Conservation (phyloP, 2,329 filamentous ascomycete genomes). For the Xylariales sp. region DNA sequence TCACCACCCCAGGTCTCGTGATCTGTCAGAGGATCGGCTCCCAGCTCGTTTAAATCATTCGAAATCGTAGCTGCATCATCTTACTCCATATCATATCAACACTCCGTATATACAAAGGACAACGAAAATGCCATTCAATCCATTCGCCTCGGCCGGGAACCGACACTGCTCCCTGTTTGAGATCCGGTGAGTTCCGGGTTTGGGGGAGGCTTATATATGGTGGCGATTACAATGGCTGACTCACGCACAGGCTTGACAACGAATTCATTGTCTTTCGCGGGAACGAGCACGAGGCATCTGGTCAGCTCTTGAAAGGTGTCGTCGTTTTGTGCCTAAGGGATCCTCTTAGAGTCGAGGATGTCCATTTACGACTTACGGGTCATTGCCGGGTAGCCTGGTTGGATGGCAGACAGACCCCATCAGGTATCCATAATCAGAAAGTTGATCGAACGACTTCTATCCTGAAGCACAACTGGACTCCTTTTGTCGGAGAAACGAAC, state of each 20-base stretch:
- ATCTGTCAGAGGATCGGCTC: conserved; percentile 8
- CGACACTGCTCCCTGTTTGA: conserved; percentile 67
- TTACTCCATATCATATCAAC: conserved; percentile 30
- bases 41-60: conserved; percentile 18
- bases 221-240: conserved; percentile 16
- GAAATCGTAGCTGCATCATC: conserved; percentile 5
- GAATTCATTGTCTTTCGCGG: conserved; percentile 85
- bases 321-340: conserved; percentile 79
- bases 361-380: conserved; percentile 77
- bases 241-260: conserved; percentile 72
- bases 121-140: conserved; percentile 66
- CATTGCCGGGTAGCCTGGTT: conserved; percentile 76
- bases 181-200: conserved; percentile 61
- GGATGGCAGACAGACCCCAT: conserved; percentile 58
- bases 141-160: conserved; percentile 64
- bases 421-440: conserved; percentile 68
- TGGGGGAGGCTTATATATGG: background rate
- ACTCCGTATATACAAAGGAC: background rate
- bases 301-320: conserved; percentile 78
- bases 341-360: conserved; percentile 76
- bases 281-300: conserved; percentile 78
- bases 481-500: conserved; percentile 69
- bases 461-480: conserved; percentile 75
- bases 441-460: conserved; percentile 70
- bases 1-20: conserved; percentile 25